phyloP scores from a whole-genome alignment of 371 early-diverging fungal genomes.

The Mucor mucedo region DNA sequence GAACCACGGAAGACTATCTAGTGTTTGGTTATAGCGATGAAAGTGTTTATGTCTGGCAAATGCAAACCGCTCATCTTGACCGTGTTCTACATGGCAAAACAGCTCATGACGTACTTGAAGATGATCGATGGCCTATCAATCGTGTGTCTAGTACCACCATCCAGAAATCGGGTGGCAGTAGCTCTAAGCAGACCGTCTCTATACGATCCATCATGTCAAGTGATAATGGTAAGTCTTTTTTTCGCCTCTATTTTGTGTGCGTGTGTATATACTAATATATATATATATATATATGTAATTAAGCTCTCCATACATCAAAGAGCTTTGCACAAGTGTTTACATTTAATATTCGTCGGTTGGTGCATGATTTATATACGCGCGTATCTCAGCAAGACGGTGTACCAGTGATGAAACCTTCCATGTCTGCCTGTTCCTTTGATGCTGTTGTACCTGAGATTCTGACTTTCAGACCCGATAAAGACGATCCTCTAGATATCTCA shows the following conservation, averaged over 20 bases:
- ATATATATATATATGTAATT: not conserved
- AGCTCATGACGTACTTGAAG: slow-evolving; percentile 62
- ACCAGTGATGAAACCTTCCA: slow-evolving; percentile 37
- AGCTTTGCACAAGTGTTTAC: slow-evolving; percentile 46
- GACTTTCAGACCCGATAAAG: slow-evolving; percentile 36
- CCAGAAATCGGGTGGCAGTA: slow-evolving; percentile 6
- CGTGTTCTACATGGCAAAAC: slow-evolving; percentile 64
- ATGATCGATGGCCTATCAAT: slow-evolving; percentile 59
- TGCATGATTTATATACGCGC: slow-evolving; percentile 38
- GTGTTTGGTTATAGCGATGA: slow-evolving; percentile 70
- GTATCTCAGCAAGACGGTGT: slow-evolving; percentile 1
- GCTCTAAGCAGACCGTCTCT: slow-evolving; percentile 33
- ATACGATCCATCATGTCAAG: slow-evolving; percentile 34
- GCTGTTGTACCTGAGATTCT: slow-evolving; percentile 42
- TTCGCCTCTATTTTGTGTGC: not conserved
- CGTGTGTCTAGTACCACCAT: slow-evolving; percentile 30
- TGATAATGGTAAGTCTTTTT: slow-evolving; percentile 25
- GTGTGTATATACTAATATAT: not conserved
- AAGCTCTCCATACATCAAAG: slow-evolving; percentile 26
- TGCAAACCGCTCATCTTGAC: slow-evolving; percentile 79
- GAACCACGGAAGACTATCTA: slow-evolving; percentile 70
- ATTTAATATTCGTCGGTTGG: slow-evolving; percentile 51
- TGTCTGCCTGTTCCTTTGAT: slow-evolving; percentile 42
- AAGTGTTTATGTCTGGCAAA: slow-evolving; percentile 79
- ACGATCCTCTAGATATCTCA: slow-evolving; percentile 42